Evolutionary conservation across 805 yeast species (phyloP).

Genomic region (Cyberlindnera amylophila): DNA sequence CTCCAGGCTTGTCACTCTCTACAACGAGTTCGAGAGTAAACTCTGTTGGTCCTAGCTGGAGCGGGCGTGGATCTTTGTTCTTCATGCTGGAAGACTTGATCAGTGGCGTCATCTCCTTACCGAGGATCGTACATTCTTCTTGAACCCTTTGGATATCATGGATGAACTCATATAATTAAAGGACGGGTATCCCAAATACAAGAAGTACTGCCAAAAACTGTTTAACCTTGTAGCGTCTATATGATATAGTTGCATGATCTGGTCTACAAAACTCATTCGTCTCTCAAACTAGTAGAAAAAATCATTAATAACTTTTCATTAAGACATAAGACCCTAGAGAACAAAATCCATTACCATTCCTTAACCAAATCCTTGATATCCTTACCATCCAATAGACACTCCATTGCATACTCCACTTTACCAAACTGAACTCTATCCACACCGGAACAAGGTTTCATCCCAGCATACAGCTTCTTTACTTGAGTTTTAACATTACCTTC

Average conservation of each 20-base stretch:
- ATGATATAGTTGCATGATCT: no score
- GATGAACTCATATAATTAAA: no score
- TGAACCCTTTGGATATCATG: background rate
- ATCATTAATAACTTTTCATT: background rate
- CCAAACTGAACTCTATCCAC: constrained; percentile 9
- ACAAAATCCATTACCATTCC: constrained; percentile 6
- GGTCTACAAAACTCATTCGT: no score
- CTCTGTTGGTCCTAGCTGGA: background rate
- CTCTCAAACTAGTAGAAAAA: no score
- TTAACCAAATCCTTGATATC: constrained; percentile 6
- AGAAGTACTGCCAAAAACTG: no score
- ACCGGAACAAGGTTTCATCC: constrained; percentile 8
- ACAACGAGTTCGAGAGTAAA: constrained; percentile 4
- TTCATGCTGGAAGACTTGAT: background rate
- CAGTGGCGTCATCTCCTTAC: constrained; percentile 1
- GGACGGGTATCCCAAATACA: no score
- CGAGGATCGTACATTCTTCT: background rate
- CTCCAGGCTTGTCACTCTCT: constrained; percentile 4
- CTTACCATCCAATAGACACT: constrained; percentile 7
- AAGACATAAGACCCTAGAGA: background rate
- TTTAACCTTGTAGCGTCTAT: no score
- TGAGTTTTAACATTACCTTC: constrained; percentile 6
- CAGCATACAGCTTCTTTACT: constrained; percentile 13
- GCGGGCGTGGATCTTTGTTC: background rate
- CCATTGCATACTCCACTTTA: constrained; percentile 14